These are phyloP conservation scores for Phalaenopsis aphrodite DNA, from an alignment of 106 monocot species.

Conservation along the genomic window DNA sequence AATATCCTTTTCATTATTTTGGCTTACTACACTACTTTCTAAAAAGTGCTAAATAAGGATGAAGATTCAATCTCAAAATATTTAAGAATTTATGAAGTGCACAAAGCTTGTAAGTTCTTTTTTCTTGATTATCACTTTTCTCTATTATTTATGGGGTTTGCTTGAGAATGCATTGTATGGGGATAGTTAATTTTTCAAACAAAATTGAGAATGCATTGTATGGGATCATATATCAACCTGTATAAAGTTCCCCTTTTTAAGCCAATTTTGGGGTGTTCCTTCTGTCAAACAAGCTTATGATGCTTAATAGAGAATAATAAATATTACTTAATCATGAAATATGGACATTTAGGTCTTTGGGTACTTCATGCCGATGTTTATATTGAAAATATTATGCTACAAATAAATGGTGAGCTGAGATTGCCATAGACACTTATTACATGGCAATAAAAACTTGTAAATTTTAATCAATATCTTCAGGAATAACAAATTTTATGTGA, in stretches of 20 bases:
- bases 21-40: not conserved
- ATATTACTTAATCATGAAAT: not conserved
- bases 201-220: not conserved
- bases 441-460: not conserved
- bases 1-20: too few relatives aligned
- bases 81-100: not conserved
- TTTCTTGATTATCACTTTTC: not conserved
- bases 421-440: not conserved
- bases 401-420: not conserved
- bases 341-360: not conserved
- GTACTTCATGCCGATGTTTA: not conserved
- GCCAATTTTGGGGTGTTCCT: too few relatives aligned
- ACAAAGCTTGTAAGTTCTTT: not conserved
- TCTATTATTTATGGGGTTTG: not conserved
- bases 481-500: not conserved
- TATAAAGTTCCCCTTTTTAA: too few relatives aligned
- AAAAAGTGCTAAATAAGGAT: not conserved
- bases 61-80: not conserved
- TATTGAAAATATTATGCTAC: not conserved
- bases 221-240: too few relatives aligned
- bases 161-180: not conserved
- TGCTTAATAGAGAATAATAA: too few relatives aligned
- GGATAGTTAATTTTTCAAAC: not conserved
- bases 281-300: not conserved
- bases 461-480: not conserved